These are phyloP conservation scores for Stemphylium vesicarium DNA, from an alignment of 2,329 filamentous ascomycete species.

Conservation along the genomic window DNA sequence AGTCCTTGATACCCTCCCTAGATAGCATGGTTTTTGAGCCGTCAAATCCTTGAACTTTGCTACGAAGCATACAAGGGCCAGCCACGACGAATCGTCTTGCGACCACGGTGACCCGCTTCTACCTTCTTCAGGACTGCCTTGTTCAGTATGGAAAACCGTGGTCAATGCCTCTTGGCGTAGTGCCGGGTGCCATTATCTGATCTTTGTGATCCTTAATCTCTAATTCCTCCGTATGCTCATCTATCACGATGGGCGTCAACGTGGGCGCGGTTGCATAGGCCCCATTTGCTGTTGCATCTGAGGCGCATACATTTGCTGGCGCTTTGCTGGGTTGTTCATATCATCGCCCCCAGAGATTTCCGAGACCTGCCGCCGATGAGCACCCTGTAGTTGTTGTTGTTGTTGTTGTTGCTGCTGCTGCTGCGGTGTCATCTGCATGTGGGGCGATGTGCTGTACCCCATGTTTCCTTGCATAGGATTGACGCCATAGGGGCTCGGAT, in stretches of 20 bases:
- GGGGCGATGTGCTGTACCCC: conserved; percentile 49
- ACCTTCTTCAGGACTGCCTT: background rate
- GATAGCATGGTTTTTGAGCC: conserved; percentile 5
- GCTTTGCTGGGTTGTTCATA: conserved; percentile 60
- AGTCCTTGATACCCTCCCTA: conserved; percentile 5
- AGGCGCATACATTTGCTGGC: conserved; percentile 63
- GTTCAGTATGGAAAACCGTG: background rate
- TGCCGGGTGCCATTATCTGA: background rate
- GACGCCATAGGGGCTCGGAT: conserved; percentile 48
- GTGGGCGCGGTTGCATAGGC: conserved; percentile 58
- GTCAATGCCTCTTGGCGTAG: conserved; percentile 2
- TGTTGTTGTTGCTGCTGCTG: conserved; percentile 13
- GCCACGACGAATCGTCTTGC: conserved; percentile 8
- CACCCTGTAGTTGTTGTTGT: conserved; percentile 25
- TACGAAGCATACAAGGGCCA: conserved; percentile 8
- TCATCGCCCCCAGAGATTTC: conserved; percentile 64
- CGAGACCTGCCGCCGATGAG: conserved; percentile 64
- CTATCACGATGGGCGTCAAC: conserved; percentile 30
- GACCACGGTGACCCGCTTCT: background rate
- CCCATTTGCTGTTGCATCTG: conserved; percentile 55
- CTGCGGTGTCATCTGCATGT: conserved; percentile 47
- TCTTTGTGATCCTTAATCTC: background rate
- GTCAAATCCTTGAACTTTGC: conserved; percentile 1
- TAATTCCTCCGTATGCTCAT: background rate
- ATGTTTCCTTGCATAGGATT: conserved; percentile 44